Evolutionary conservation across 1,284 basidiomycete genomes (phyloP).

Genomic region (Termitomyces sp.): DNA sequence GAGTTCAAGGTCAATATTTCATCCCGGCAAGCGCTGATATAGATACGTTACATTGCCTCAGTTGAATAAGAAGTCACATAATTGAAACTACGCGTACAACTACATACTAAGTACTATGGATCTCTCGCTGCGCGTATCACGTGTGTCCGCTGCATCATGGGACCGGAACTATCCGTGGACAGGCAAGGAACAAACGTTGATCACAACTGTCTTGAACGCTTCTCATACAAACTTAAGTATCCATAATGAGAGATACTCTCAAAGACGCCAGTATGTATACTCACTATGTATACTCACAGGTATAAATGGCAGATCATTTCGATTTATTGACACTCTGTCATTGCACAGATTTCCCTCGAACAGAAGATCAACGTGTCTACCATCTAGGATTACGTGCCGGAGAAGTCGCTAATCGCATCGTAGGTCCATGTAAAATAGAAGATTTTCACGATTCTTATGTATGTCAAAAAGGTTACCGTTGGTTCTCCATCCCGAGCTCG

Average conservation of each 20-base stretch:
- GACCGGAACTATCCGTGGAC: no score
- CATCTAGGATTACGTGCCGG: constrained; percentile 72
- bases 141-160: no score
- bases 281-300: constrained; percentile 28
- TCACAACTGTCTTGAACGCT: neutral
- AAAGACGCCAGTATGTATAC: constrained; percentile 54
- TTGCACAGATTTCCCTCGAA: constrained; percentile 65
- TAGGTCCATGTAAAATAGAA: constrained; percentile 29
- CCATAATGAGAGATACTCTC: constrained; percentile 50
- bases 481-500: constrained; percentile 69
- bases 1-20: no score
- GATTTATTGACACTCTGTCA: neutral
- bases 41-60: no score
- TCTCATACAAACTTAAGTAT: no score
- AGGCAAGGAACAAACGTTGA: no score
- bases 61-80: no score
- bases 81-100: no score
- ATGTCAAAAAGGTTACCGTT: constrained; percentile 57
- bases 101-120: no score
- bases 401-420: constrained; percentile 79
- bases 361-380: constrained; percentile 67
- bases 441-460: neutral
- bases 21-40: no score
- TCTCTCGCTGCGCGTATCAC: no score
- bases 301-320: neutral